Evolutionary conservation across 108 stramenopile species (phyloP).

Genomic region (Discostella pseudostelligera): DNA sequence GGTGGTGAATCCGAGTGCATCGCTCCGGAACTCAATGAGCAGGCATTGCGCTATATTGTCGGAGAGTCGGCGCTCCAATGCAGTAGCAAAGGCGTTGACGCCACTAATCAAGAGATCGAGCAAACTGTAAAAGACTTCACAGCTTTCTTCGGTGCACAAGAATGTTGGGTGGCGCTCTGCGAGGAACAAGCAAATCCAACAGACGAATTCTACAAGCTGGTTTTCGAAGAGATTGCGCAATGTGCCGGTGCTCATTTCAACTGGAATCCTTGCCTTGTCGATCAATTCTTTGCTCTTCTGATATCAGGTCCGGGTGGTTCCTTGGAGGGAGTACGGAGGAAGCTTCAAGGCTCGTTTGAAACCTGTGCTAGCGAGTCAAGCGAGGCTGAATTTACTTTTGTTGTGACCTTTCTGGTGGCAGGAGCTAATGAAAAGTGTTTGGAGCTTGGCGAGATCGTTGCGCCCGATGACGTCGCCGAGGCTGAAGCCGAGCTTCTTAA

Average conservation of each 20-base stretch:
- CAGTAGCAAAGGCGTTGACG: conserved; percentile 4
- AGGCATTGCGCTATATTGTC: conserved; percentile 12
- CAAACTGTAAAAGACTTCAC: conserved; percentile 4
- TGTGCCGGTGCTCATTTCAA: conserved; percentile 24
- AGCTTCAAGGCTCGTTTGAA: conserved; percentile 5
- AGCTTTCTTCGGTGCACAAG: conserved; percentile 24
- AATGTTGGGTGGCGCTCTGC: conserved; percentile 37
- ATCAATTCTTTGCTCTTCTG: conserved; percentile 21
- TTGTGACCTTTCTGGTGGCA: conserved; percentile 17
- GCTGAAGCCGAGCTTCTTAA: conserved; percentile 23
- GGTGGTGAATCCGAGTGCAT: conserved; percentile 16
- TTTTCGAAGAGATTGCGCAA: conserved; percentile 24
- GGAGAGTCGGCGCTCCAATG: conserved; percentile 16
- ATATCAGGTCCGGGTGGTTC: conserved; percentile 4
- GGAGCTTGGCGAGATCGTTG: conserved; percentile 14
- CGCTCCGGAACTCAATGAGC: conserved; percentile 35
- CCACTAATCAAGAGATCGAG: conserved; percentile 31
- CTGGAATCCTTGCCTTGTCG: conserved; percentile 28
- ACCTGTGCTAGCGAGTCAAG: conserved; percentile 12
- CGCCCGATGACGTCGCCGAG: conserved; percentile 9
- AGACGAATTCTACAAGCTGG: conserved; percentile 11
- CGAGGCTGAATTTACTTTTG: conserved; percentile 11
- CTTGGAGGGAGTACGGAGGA: conserved; percentile 8
- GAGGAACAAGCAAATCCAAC: conserved; percentile 24
- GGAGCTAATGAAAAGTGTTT: conserved; percentile 23